phyloP scores from a whole-genome alignment of 1,284 basidiomycete species.

The Trametes polyzona region DNA sequence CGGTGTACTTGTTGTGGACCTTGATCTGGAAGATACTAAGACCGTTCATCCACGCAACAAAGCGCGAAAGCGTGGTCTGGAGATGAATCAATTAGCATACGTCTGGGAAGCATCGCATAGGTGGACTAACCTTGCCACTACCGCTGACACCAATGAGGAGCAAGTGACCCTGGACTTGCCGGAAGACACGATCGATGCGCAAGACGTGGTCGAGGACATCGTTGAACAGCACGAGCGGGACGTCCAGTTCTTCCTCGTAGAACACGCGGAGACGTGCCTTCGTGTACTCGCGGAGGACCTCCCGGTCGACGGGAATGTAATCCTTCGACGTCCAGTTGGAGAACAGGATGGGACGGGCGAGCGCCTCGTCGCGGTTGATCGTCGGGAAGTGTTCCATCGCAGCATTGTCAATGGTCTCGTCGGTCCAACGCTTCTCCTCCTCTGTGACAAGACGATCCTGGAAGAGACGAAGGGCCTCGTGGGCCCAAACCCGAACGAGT shows the following conservation, averaged over 20 bases:
- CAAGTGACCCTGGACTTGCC: slow-evolving; percentile 96
- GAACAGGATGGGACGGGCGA: slow-evolving; percentile 91
- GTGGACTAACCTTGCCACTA: slow-evolving; percentile 84
- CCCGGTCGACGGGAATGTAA: slow-evolving; percentile 94
- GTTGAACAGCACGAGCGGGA: slow-evolving; percentile 98
- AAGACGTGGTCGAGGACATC: slow-evolving; percentile 98
- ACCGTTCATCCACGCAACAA: slow-evolving; percentile 99
- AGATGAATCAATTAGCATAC: too few species aligned
- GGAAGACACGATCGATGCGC: slow-evolving; percentile 98
- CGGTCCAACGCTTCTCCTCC: slow-evolving; percentile 93
- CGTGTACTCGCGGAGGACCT: slow-evolving; percentile 92
- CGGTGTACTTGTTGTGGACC: slow-evolving; percentile 98
- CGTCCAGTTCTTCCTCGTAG: slow-evolving; percentile 98
- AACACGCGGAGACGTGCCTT: slow-evolving; percentile 95
- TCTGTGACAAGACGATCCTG: slow-evolving; percentile 96
- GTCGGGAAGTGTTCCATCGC: slow-evolving; percentile 93
- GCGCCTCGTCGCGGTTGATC: slow-evolving; percentile 82
- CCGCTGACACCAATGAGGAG: slow-evolving; percentile 97
- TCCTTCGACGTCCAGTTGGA: slow-evolving; percentile 99
- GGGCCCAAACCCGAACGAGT: slow-evolving; percentile 96
- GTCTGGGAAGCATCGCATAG: neutral
- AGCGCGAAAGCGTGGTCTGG: slow-evolving; percentile 98
- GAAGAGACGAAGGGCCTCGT: slow-evolving; percentile 97
- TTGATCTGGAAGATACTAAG: slow-evolving; percentile 99
- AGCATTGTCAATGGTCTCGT: slow-evolving; percentile 86